These are phyloP conservation scores for Lachancea nothofagi DNA, from an alignment of 805 yeast species.

Conservation along the genomic window DNA sequence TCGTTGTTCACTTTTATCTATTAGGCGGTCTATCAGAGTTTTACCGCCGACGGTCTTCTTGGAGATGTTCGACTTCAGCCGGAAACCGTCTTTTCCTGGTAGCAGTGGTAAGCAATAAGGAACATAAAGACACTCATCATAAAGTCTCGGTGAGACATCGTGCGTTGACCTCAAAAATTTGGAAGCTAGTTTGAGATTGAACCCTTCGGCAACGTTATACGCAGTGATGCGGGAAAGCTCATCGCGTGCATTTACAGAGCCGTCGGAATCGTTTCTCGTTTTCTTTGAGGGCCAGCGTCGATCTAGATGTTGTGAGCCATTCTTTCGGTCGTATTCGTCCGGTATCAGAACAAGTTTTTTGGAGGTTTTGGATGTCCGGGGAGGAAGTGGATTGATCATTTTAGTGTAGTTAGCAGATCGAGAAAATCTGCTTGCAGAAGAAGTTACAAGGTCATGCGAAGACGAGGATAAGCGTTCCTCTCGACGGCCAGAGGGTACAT, in stretches of 20 bases:
- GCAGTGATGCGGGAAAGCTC: constrained; percentile 86
- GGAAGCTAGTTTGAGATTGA: constrained; percentile 57
- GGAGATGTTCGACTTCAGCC: constrained; percentile 61
- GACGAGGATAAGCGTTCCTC: constrained; percentile 40
- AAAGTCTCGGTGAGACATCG: constrained; percentile 77
- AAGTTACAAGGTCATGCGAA: constrained; percentile 23
- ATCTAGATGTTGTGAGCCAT: background rate
- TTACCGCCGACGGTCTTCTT: constrained; percentile 37
- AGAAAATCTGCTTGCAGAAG: constrained; percentile 9
- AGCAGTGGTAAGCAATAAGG: constrained; percentile 82
- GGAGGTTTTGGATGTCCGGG: constrained; percentile 79
- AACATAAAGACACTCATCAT: constrained; percentile 90
- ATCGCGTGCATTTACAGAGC: constrained; percentile 12
- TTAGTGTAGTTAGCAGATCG: constrained; percentile 15
- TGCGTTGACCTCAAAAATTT: constrained; percentile 64
- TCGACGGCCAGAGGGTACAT: constrained; percentile 70
- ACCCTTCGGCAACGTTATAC: constrained; percentile 80
- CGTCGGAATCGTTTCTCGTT: constrained; percentile 45
- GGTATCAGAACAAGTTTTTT: constrained; percentile 87
- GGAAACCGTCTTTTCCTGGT: constrained; percentile 75
- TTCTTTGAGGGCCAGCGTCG: constrained; percentile 23
- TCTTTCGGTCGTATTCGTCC: constrained; percentile 27
- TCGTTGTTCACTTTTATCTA: constrained; percentile 74
- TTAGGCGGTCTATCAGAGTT: constrained; percentile 63
- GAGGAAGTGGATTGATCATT: constrained; percentile 33